Evolutionary conservation across 805 yeast species (phyloP).

Genomic region (Jamesozyma spencerorum): DNA sequence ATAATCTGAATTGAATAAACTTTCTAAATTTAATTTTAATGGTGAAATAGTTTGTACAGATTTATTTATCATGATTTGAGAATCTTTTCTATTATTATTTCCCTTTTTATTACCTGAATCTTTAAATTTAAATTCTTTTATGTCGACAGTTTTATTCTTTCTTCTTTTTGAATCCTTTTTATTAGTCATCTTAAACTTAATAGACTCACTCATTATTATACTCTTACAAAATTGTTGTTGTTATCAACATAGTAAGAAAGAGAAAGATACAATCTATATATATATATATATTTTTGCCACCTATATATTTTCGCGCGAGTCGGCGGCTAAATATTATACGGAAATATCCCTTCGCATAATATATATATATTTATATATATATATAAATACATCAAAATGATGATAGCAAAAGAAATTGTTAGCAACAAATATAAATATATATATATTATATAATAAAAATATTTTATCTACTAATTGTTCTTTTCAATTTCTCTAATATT

Average conservation of each 20-base stretch:
- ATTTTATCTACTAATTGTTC: slow-evolving; percentile 3
- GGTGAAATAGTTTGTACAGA: slow-evolving; percentile 7
- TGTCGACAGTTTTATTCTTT: not conserved
- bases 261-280: too few species aligned
- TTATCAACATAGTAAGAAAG: too few species aligned
- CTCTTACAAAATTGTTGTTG: too few species aligned
- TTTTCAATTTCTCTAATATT: not conserved
- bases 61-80: not conserved
- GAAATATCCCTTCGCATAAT: too few species aligned
- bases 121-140: slow-evolving; percentile 1
- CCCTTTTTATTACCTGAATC: not conserved
- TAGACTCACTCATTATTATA: too few species aligned
- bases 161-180: not conserved
- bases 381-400: too few species aligned
- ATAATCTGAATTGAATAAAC: slow-evolving; percentile 1
- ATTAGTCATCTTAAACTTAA: too few species aligned
- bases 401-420: not conserved
- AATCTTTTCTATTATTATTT: not conserved
- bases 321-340: too few species aligned
- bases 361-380: too few species aligned
- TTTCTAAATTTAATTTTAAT: slow-evolving; percentile 2
- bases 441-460: too few species aligned
- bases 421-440: not conserved
- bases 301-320: too few species aligned
- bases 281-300: too few species aligned